Base-by-base conservation (phyloP, 768 basidiomycete genomes). In the Phallus indusiatus region DNA sequence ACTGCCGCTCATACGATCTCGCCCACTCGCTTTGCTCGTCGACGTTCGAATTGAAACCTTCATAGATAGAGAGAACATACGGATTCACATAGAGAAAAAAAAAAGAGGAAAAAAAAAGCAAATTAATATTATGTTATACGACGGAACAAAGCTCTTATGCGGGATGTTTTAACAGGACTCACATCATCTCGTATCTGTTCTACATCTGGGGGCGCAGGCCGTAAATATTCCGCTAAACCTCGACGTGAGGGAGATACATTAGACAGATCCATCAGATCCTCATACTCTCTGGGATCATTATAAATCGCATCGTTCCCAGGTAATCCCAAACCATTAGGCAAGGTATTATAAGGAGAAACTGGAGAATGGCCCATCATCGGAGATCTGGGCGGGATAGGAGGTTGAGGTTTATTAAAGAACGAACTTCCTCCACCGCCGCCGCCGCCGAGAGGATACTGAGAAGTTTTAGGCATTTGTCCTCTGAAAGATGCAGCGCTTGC, bases 31-130 rank as follows among this genome's bases (percentile, higher is more conserved):
- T 22, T 22, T 48, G 24, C 46, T 55, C 5, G 53, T 28, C n/a
- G 59, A 55, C 11, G 53, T 55, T 24, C 35, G 56, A 33, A 60
- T 54, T 20, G 53, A 60, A 46, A 60, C 53, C 55, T 56, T 55
- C 16, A 55, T 28, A 22, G 53, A 10, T 22, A 18, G 34, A 18
- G 10, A 37, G 6, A 36, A 28, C 6, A 28, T 8, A 22, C 53
- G 35, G 37, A 54, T 22, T n/a, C n/a, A 54, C 21, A 42, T 47
- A 10, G 35, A 55, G n/a, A 47, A 55, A 34, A 46, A 37, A 47
- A 55, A 34, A 46, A 8, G 22, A 47, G 10, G 36, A n/a, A 33
- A 59, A 56, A 18, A 54, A 35, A 54, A 12, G 16, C 17, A 20
- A 28, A 42, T 20, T 56, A 55, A 55, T 36, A 53, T 54, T 48